Conservation (phyloP, 2,329 filamentous ascomycete genomes). For the Leptographium flavum region DNA sequence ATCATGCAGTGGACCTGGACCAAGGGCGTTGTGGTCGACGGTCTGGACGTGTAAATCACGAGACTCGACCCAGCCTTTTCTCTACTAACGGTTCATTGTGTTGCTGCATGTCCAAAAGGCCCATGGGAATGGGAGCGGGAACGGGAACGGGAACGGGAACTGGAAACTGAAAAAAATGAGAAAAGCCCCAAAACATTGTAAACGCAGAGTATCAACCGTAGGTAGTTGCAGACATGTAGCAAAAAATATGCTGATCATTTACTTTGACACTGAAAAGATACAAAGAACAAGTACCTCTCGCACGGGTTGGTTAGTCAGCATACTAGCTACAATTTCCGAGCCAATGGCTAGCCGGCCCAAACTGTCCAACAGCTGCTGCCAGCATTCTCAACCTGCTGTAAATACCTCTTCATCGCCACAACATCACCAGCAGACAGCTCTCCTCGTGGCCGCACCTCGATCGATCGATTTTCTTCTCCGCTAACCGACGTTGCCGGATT, state of each 20-base stretch:
- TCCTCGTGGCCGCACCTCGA: neutral
- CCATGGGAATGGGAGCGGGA: too few relatives aligned
- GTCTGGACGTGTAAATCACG: slow-evolving; percentile 56
- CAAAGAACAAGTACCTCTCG: too few relatives aligned
- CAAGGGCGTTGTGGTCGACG: slow-evolving; percentile 74
- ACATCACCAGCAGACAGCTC: neutral
- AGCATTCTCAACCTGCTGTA: neutral
- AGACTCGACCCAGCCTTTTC: neutral
- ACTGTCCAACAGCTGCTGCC: neutral
- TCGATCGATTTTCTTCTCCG: neutral
- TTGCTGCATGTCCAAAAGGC: neutral
- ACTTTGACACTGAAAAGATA: too few relatives aligned
- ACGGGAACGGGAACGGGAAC: too few relatives aligned
- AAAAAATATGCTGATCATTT: neutral
- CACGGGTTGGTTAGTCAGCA: neutral
- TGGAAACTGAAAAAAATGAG: neutral
- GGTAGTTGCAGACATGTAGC: neutral
- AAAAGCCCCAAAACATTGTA: neutral
- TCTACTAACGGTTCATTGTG: neutral
- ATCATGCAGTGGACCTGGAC: slow-evolving; percentile 72
- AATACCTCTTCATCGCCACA: slow-evolving; percentile 4
- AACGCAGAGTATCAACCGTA: neutral
- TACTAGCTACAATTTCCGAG: neutral
- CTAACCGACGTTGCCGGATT: too few relatives aligned
- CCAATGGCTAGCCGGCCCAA: neutral